Base-by-base conservation (phyloP, 2,329 filamentous ascomycete genomes). In the Paramyrothecium roridum region DNA sequence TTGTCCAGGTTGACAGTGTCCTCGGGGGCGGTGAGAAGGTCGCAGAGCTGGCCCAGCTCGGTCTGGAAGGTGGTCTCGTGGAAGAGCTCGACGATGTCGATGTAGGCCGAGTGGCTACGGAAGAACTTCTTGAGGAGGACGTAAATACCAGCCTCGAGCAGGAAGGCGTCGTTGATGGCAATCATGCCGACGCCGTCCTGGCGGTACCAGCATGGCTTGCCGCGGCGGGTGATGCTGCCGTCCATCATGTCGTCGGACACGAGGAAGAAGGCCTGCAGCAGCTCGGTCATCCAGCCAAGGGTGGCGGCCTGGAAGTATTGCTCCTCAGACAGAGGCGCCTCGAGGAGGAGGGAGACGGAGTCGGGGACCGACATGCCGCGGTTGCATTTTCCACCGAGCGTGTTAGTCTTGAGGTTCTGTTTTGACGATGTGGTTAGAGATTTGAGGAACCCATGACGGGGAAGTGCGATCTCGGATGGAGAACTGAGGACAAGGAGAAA, bases 191-290 rank as follows among this genome's bases (percentile, higher is more conserved):
- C 93, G 50, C 88, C 86, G 33, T 90, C 85, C 63, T 91, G 88
- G 58, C 89, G 88, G 79, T 98, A 99, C 95, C 95, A 99, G 81
- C 95, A 99, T 46, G 95, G 93, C 76, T 89, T 85, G 59, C 93
- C 93, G 63, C 95, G 91, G 58, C 95, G 92, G 55, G 95, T 99
- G 75, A 96, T 95, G 73, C 90, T 96, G 66, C 83, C 77, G 78
- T 99, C 95, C 95, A 99, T 99, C 68, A 99, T 97, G 75, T 99
- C 95, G 77, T 99, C 95, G 48, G 91, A 92, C 62, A 99, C 95
- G 56, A 99, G 86, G 85, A 99, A 98, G 83, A 97, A 98, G 62
- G 95, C 93, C 79, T 99, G 95, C 34, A 99, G 89, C 51, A 99
- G 86, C 83, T 99, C 95, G 60, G 96, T 96, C 83, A 96, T 86